A percentile compares a stretch with the other conserved stretches of the same genome.
phyloP scores from a whole-genome alignment of 2,329 filamentous ascomycete genomes.

The Trichoderma afroharzianum region DNA sequence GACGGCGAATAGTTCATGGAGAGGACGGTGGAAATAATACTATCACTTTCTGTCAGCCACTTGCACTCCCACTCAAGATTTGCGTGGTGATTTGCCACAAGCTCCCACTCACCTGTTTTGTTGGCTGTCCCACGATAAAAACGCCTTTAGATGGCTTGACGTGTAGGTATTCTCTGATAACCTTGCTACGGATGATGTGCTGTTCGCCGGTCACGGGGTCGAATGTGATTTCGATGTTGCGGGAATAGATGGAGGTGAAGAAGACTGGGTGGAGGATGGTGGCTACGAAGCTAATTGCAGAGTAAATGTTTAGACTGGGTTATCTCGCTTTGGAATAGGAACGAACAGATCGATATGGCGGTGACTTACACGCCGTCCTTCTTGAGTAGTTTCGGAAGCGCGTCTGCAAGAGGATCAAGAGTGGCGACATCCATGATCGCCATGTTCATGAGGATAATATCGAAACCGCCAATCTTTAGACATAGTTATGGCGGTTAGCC shows the following conservation, averaged over 20 bases:
- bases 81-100: not conserved
- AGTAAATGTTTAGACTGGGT: not conserved
- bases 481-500: not conserved
- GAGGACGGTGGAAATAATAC: constrained; percentile 43
- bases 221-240: constrained; percentile 37
- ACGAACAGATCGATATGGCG: not conserved
- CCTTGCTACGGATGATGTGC: constrained; percentile 34
- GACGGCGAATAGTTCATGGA: constrained; percentile 41
- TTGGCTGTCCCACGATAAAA: constrained; percentile 33
- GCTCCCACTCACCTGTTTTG: constrained; percentile 30
- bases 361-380: constrained; percentile 39
- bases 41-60: constrained; percentile 15
- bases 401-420: constrained; percentile 39
- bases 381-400: constrained; percentile 39
- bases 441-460: constrained; percentile 47
- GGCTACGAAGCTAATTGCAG: constrained; percentile 41
- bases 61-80: not conserved
- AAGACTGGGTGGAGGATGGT: constrained; percentile 48
- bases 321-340: not conserved
- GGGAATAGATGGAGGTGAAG: constrained; percentile 42
- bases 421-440: constrained; percentile 46
- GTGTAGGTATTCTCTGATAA: constrained; percentile 40
- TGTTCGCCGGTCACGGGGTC: constrained; percentile 35
- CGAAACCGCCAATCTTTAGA: constrained; percentile 33
- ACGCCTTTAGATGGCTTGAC: constrained; percentile 38